Conservation (phyloP, 106 monocot species). For the Phalaenopsis equestris region DNA sequence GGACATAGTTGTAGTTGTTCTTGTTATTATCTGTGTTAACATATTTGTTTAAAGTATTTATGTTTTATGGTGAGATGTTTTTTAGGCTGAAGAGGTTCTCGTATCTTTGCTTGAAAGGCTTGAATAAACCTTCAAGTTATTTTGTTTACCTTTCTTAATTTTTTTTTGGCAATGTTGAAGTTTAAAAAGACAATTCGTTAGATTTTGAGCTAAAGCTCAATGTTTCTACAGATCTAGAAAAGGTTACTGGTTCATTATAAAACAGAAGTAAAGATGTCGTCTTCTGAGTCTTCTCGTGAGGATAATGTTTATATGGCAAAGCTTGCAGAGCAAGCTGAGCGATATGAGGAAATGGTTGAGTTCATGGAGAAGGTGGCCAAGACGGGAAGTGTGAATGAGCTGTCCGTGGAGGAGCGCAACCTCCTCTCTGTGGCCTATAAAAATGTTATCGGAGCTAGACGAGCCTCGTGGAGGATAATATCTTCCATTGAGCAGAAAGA, state of each 20-base stretch:
- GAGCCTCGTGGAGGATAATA: slow-evolving; percentile 60
- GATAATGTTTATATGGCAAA: slow-evolving; percentile 52
- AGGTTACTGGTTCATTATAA: not conserved
- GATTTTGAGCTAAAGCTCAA: not conserved
- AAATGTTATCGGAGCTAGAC: slow-evolving; percentile 48
- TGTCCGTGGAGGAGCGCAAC: slow-evolving; percentile 53
- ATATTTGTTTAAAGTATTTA: too few relatives aligned
- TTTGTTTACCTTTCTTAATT: not conserved
- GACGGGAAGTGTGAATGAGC: slow-evolving; percentile 34
- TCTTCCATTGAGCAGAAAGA: slow-evolving; percentile 66
- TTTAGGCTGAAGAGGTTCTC: not conserved
- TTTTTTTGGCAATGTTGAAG: not conserved
- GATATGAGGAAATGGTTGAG: slow-evolving; percentile 62
- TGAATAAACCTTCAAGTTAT: not conserved
- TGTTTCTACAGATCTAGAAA: not conserved
- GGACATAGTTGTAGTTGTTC: too few relatives aligned
- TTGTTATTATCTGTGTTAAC: too few relatives aligned
- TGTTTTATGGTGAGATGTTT: too few relatives aligned
- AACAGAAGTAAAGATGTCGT: slow-evolving; percentile 4
- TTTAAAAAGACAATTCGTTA: not conserved
- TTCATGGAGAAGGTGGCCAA: slow-evolving; percentile 55
- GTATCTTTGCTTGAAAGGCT: not conserved
- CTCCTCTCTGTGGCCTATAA: slow-evolving; percentile 56
- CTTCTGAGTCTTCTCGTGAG: slow-evolving; percentile 23
- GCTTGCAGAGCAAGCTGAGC: slow-evolving; percentile 56